These are phyloP conservation scores for Mycena venus DNA, from an alignment of 768 basidiomycete genomes.

Conservation along the genomic window DNA sequence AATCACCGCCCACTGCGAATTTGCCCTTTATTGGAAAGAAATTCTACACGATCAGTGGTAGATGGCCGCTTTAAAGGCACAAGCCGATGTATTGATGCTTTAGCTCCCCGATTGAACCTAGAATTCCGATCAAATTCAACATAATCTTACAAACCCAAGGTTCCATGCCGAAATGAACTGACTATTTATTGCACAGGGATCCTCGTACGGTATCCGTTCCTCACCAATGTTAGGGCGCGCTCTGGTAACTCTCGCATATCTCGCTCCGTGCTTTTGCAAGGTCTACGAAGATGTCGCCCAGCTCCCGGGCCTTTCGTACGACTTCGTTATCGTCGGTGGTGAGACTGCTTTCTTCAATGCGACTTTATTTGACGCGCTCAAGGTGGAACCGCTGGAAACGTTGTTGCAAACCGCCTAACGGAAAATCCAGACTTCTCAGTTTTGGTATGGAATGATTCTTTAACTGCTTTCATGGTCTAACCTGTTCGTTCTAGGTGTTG, in stretches of 20 bases:
- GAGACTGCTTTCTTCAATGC: not conserved
- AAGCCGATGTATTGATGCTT: no score
- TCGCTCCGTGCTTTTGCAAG: not conserved
- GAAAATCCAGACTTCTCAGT: slow-evolving; percentile 23
- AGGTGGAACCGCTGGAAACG: slow-evolving; percentile 25
- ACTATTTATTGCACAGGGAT: not conserved
- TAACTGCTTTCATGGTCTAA: not conserved
- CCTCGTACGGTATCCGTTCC: not conserved
- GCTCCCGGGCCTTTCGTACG: not conserved
- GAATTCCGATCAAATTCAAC: not conserved
- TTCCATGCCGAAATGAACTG: not conserved
- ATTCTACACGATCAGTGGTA: not conserved
- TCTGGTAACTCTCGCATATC: not conserved
- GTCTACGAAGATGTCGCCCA: not conserved
- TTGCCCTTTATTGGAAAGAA: not conserved
- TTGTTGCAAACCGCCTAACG: slow-evolving; percentile 22
- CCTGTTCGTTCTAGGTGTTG: not conserved
- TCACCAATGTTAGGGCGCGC: not conserved
- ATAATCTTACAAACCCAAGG: not conserved
- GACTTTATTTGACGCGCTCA: not conserved
- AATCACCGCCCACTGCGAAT: not conserved
- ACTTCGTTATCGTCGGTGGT: not conserved
- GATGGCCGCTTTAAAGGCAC: not conserved
- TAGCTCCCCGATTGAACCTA: not conserved
- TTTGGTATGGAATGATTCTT: not conserved